A percentile compares a stretch with the other conserved stretches of the same genome.
These are phyloP conservation scores for Carpinus fangiana DNA, from an alignment of 306 rosid genomes.

Conservation along the genomic window DNA sequence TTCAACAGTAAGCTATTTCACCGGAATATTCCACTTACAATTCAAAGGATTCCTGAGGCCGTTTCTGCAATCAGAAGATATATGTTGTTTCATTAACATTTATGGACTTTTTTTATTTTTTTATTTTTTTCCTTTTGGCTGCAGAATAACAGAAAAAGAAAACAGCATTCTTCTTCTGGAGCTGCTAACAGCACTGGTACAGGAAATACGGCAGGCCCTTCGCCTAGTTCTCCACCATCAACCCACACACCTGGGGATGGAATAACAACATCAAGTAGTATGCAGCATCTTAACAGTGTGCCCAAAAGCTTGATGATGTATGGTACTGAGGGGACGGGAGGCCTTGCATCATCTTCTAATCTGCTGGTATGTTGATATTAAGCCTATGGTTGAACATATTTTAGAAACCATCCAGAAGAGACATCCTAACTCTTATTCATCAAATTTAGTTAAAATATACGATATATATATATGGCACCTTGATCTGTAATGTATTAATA, in stretches of 20 bases:
- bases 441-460: background rate
- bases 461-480: background rate
- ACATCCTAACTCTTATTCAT: background rate
- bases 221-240: conserved; percentile 85
- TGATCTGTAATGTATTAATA: background rate
- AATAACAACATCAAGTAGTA: conserved; percentile 59
- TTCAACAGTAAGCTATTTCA: background rate
- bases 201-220: conserved; percentile 82
- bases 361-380: conserved; percentile 51
- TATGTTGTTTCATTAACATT: conserved; percentile 2
- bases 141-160: conserved; percentile 66
- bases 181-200: conserved; percentile 95
- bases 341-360: conserved; percentile 76
- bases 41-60: conserved; percentile 10
- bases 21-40: background rate
- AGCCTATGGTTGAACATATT: background rate
- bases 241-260: conserved; percentile 89
- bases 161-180: conserved; percentile 81
- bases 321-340: conserved; percentile 72
- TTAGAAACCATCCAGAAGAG: background rate
- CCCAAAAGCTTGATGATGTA: conserved; percentile 69
- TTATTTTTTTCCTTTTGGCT: conserved; percentile 1
- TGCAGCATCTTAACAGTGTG: conserved; percentile 65
- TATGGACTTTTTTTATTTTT: background rate
- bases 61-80: conserved; percentile 6